Base-by-base conservation (phyloP, 106 monocot species). In the Allium sativum region DNA sequence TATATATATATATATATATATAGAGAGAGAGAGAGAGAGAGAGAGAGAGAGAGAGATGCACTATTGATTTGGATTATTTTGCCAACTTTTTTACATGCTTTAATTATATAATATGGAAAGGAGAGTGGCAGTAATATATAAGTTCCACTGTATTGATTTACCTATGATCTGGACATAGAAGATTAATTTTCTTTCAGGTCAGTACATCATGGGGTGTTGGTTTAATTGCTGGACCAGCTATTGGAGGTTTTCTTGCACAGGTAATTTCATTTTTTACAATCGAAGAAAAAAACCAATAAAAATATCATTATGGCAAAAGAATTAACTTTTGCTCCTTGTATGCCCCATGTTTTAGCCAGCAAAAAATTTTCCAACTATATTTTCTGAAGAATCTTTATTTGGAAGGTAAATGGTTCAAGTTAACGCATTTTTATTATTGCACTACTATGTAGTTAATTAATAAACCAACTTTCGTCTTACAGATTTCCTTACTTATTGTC, bases 201-300 rank as follows among this genome's bases (percentile, higher is more conserved):
- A 81, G 58, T 45, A 76, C 78, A 12, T 67, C 78, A 59, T 87
- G 92, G 87, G 79, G 81, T 11, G 79, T 77, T 42, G 76, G 79
- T 62, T 56, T 87, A 47, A 73, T 84, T 50, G 18, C 87, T 64
- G 92, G 92, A 40, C 92, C 87, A 73, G 78, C 83, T 22, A 56
- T 87, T 59, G 92, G 91, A 42, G 91, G 91, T 10, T 81, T 67
- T 20, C 60, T 92, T 47, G 71, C 91, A 19, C 91, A 83, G 83
- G 76, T 76, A 71, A 17, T 8, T 40, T 40, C 21, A 31, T 31
- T 43, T 42, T 43, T n/a, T 8, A 44, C 4, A 44, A 40, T 31
- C 31, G 17, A 19, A 21, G 7, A 44, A 45, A 7, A 43, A 8
- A 42, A 14, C 15, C 10, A 17, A 9, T 15, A 42, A 44, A 31